Evolutionary conservation across 192 early-diverging fungal species (phyloP).

Genomic region (Linnemannia elongata): DNA sequence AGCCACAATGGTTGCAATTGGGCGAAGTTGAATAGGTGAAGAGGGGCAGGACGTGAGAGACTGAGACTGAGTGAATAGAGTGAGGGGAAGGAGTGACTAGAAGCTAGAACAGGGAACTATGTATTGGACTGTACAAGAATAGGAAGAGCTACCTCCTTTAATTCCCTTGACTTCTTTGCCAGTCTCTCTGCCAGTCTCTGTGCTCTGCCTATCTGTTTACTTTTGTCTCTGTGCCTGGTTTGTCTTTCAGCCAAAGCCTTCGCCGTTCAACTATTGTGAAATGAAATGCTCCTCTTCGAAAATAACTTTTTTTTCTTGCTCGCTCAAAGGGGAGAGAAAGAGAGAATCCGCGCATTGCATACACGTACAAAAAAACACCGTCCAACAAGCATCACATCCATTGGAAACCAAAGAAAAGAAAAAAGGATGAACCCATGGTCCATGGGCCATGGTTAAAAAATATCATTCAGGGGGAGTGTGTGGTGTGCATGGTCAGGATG

Average conservation of each 20-base stretch:
- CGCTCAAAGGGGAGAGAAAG: neutral
- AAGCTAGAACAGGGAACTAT: neutral
- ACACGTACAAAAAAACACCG: neutral
- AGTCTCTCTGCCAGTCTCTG: neutral
- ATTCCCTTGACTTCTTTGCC: neutral
- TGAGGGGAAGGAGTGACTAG: neutral
- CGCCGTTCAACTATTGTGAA: neutral
- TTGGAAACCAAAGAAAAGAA: neutral
- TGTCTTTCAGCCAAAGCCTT: neutral
- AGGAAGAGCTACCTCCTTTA: constrained; percentile 4
- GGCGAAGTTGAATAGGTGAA: too few species aligned
- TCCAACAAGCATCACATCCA: neutral
- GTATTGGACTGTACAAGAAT: neutral
- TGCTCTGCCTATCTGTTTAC: neutral
- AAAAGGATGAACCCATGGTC: neutral
- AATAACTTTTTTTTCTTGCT: neutral
- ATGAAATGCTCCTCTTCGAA: neutral
- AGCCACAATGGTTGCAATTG: too few species aligned
- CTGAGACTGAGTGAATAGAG: neutral
- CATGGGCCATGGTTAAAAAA: neutral
- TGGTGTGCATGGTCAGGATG: neutral
- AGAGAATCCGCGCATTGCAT: neutral
- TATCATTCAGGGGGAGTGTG: neutral
- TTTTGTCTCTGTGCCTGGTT: neutral
- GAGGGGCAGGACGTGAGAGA: too few species aligned